phyloP scores from a whole-genome alignment of 768 basidiomycete species.

The Leucocoprinus birnbaumii region DNA sequence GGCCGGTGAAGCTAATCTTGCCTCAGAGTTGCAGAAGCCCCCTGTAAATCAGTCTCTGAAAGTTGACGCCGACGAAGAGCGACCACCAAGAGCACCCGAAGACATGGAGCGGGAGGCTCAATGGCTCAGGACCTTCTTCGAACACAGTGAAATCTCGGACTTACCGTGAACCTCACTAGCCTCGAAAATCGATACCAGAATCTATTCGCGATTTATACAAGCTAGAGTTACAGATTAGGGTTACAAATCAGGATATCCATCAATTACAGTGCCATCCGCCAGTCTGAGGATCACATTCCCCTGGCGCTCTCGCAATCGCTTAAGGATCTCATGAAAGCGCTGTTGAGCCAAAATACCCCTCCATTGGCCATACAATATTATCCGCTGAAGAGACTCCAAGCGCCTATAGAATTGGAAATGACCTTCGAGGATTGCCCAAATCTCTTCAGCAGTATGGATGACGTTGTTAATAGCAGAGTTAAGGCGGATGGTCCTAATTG shows the following conservation, averaged over 20 bases:
- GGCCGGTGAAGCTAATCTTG: constrained; percentile 50
- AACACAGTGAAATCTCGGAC: constrained; percentile 12
- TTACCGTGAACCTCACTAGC: not conserved
- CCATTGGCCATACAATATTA: constrained; percentile 59
- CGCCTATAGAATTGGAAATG: constrained; percentile 46
- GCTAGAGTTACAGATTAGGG: not conserved
- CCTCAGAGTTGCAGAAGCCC: constrained; percentile 31
- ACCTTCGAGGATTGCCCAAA: constrained; percentile 38
- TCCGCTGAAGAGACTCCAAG: constrained; percentile 42
- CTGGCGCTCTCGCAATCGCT: not conserved
- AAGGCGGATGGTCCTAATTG: constrained; percentile 46
- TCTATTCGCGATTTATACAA: too few relatives aligned
- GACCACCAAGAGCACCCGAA: constrained; percentile 55
- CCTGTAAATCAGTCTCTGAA: constrained; percentile 36
- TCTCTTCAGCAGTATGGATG: constrained; percentile 29
- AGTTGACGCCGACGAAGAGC: constrained; percentile 70
- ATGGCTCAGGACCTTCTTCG: constrained; percentile 63
- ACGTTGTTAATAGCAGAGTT: constrained; percentile 46
- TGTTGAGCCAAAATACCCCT: constrained; percentile 30
- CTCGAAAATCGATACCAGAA: too few relatives aligned
- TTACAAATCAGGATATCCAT: not conserved
- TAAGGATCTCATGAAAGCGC: constrained; percentile 21
- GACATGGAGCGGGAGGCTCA: constrained; percentile 82
- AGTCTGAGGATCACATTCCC: not conserved
- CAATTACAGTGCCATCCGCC: not conserved